Percentiles rank a stretch among this genome's conserved stretches.
These are phyloP conservation scores for Mallotus repandus DNA, from an alignment of 441 rosid genomes.

Conservation along the genomic window DNA sequence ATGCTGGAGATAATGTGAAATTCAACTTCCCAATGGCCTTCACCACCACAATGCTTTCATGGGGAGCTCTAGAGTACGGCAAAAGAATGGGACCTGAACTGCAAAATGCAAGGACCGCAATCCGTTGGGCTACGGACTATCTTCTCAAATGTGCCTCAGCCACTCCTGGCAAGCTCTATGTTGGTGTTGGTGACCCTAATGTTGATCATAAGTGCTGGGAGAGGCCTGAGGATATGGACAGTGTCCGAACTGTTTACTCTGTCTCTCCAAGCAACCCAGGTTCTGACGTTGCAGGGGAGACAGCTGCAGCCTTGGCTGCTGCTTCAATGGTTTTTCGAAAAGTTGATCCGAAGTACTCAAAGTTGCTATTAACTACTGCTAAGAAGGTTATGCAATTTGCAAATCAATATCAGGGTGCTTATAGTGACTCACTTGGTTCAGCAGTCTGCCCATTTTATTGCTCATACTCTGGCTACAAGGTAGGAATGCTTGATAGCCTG, in stretches of 20 bases:
- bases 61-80: conserved; percentile 71
- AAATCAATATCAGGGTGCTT: conserved; percentile 40
- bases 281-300: conserved; percentile 88
- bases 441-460: conserved; percentile 86
- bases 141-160: conserved; percentile 52
- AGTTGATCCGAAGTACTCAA: too few species aligned
- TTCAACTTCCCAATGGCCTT: conserved; percentile 91
- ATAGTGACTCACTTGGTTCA: conserved; percentile 78
- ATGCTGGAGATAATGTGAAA: conserved; percentile 91
- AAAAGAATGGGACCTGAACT: conserved; percentile 49
- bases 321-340: conserved; percentile 54
- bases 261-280: conserved; percentile 72
- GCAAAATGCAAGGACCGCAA: conserved; percentile 61
- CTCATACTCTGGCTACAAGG: conserved; percentile 91
- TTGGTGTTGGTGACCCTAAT: conserved; percentile 62
- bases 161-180: conserved; percentile 53
- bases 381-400: too few species aligned
- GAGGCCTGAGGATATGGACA: conserved; percentile 92
- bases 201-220: conserved; percentile 92
- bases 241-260: conserved; percentile 61
- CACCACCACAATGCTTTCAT: conserved; percentile 83
- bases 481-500: conserved; percentile 6
- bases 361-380: too few species aligned
- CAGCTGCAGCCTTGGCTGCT: conserved; percentile 88
- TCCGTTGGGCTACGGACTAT: conserved; percentile 88